Evolutionary conservation across 768 basidiomycete species (phyloP), one percentile per base, ranked within the genome.

Genomic region (Piloderma croceum): DNA sequence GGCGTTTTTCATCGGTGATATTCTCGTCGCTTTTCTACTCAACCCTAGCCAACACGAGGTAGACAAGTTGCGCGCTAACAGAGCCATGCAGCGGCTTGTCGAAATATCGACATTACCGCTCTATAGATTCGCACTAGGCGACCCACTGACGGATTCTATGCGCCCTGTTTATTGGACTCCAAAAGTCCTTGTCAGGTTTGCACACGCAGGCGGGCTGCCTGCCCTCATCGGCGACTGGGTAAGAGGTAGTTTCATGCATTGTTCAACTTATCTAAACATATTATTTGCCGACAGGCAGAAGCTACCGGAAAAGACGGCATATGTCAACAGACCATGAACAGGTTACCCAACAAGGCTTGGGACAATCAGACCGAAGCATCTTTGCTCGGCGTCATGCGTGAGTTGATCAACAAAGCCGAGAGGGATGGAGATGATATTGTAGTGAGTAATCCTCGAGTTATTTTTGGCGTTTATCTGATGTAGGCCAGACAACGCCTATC

Each of bases 201-300:
- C 43, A 3, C 58, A 56, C 10, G 54, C 52, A 2, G 58, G 59
- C 11, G 58, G 58, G 1, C 38, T 59, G 20, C 46, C 45, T 6
- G 51, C 56, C 2, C 34, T 61, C 27, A 49, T 59, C 25, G 51
- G 53, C 2, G 58, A 58, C 36, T 55, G 54, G 54, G 54, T 53
- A 24, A 6, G 52, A 44, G 10, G 21, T 36, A 9, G 37, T 24
- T 17, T 29, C 22, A 18, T n/a, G n/a, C n/a, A n/a, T n/a, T n/a
- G 32, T 39, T n/a, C 36, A 29, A 17, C 9, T n/a, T 2, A 17
- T 21, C 15, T n/a, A 3, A 22, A 13, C n/a, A 11, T 24, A 23
- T 34, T 32, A 20, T 33, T 25, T 21, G 3, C 19, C 18, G 1
- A 5, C 41, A 57, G 55, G 51, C 47, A 4, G 37, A 49, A n/a